Evolutionary conservation across 306 rosid species (phyloP).

Genomic region (Trichosanthes cucumerina): DNA sequence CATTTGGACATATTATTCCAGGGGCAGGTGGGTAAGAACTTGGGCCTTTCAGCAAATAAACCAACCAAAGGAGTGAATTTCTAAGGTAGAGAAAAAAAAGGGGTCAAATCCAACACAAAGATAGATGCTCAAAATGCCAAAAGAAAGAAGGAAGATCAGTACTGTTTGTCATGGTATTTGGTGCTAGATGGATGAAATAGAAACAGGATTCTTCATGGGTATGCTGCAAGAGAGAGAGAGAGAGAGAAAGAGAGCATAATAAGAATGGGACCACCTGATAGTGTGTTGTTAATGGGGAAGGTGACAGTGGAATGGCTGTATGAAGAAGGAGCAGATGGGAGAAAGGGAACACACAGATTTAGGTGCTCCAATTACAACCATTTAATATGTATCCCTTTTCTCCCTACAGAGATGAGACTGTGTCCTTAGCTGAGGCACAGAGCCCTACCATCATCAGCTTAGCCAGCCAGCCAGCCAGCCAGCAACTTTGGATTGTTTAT

Average conservation of each 20-base stretch:
- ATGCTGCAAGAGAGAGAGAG: neutral
- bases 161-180: neutral
- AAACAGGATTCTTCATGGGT: slow-evolving; percentile 12
- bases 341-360: slow-evolving; percentile 55
- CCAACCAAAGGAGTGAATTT: neutral
- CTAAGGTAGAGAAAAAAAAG: neutral
- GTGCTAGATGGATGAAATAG: neutral
- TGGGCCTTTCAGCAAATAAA: neutral
- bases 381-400: slow-evolving; percentile 43
- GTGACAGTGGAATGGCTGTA: slow-evolving; percentile 45
- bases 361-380: slow-evolving; percentile 56
- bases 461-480: slow-evolving; percentile 1
- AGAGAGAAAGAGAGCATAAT: slow-evolving; percentile 18
- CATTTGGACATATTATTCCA: slow-evolving; percentile 11
- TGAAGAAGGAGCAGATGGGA: slow-evolving; percentile 78
- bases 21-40: neutral
- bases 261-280: slow-evolving; percentile 63
- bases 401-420: slow-evolving; percentile 34
- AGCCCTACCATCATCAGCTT: slow-evolving; percentile 19
- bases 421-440: slow-evolving; percentile 19
- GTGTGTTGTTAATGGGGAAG: slow-evolving; percentile 32
- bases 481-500: slow-evolving; percentile 8
- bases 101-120: neutral
- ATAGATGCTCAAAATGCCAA: neutral
- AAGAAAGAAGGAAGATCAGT: neutral